A percentile compares a stretch with the other conserved stretches of the same genome.
phyloP scores from a whole-genome alignment of 1,139 yeast genomes.

The Scheffersomyces lignicola region DNA sequence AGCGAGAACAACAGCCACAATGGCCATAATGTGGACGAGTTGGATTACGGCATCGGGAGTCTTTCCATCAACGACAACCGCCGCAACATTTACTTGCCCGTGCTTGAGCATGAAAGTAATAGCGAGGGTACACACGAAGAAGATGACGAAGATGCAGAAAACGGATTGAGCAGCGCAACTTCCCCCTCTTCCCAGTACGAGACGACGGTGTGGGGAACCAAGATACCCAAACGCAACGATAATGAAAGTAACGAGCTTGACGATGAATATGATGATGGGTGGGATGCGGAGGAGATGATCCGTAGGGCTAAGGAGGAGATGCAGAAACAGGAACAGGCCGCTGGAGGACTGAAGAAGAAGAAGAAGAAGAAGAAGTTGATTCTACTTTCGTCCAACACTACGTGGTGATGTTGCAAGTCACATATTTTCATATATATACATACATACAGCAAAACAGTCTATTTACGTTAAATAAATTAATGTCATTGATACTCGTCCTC shows the following conservation, averaged over 20 bases:
- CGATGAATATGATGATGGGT: slow-evolving; percentile 30
- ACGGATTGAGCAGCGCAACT: neutral
- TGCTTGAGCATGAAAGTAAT: neutral
- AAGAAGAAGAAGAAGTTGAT: slow-evolving; percentile 38
- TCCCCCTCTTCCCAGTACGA: slow-evolving; percentile 22
- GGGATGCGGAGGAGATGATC: slow-evolving; percentile 52
- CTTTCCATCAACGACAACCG: slow-evolving; percentile 33
- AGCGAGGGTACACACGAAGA: neutral
- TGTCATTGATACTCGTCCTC: slow-evolving; percentile 14
- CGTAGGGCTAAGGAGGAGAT: slow-evolving; percentile 51
- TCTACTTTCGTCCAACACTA: slow-evolving; percentile 18
- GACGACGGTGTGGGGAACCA: slow-evolving; percentile 65
- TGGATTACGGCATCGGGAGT: slow-evolving; percentile 24
- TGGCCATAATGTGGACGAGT: too few species aligned
- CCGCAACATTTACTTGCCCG: neutral
- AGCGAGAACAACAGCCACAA: slow-evolving; percentile 44
- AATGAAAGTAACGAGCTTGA: slow-evolving; percentile 21
- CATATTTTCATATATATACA: slow-evolving; percentile 4
- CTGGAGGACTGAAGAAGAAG: slow-evolving; percentile 31
- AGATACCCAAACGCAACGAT: slow-evolving; percentile 34
- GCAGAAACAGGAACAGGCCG: slow-evolving; percentile 25
- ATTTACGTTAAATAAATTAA: neutral
- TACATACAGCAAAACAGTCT: slow-evolving; percentile 1
- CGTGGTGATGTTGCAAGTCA: slow-evolving; percentile 5
- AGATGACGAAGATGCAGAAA: neutral